These are phyloP conservation scores for Penicillium occitanis DNA, from an alignment of 2,329 filamentous ascomycete species.

Conservation along the genomic window DNA sequence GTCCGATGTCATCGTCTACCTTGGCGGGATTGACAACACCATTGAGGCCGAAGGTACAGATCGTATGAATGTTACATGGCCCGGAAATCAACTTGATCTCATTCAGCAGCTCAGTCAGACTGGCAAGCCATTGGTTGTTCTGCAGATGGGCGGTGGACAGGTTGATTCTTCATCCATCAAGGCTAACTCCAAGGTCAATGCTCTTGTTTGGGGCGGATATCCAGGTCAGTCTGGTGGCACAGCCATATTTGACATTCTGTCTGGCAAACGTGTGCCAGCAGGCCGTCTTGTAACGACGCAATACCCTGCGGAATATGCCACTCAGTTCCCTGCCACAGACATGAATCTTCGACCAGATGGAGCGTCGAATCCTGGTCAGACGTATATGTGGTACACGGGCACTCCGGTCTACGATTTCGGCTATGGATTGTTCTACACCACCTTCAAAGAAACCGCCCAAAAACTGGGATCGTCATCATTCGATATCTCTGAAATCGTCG, in stretches of 20 bases:
- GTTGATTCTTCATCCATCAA: slow-evolving; percentile 44
- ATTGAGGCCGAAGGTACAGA: slow-evolving; percentile 46
- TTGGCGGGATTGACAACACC: slow-evolving; percentile 45
- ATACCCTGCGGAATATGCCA: slow-evolving; percentile 45
- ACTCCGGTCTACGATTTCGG: slow-evolving; percentile 45
- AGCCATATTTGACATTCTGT: slow-evolving; percentile 45
- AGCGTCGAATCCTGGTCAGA: slow-evolving; percentile 41
- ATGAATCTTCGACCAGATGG: slow-evolving; percentile 43
- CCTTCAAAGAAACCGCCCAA: slow-evolving; percentile 30
- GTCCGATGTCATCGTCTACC: slow-evolving; percentile 41
- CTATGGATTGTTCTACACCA: slow-evolving; percentile 47
- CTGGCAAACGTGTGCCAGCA: slow-evolving; percentile 42
- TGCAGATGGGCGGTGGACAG: slow-evolving; percentile 48
- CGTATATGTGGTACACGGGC: slow-evolving; percentile 48
- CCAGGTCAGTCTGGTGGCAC: slow-evolving; percentile 46
- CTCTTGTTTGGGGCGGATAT: slow-evolving; percentile 48
- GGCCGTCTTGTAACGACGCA: slow-evolving; percentile 44
- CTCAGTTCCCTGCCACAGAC: slow-evolving; percentile 42
- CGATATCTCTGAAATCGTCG: slow-evolving; percentile 38
- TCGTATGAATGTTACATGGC: slow-evolving; percentile 45
- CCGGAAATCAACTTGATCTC: slow-evolving; percentile 44
- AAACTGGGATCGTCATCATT: slow-evolving; percentile 24
- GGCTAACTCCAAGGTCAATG: slow-evolving; percentile 40
- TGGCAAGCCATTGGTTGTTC: slow-evolving; percentile 42
- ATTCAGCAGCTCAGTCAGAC: slow-evolving; percentile 38